phyloP scores from a whole-genome alignment of 2,329 filamentous ascomycete species.

The Huntiella moniliformis region DNA sequence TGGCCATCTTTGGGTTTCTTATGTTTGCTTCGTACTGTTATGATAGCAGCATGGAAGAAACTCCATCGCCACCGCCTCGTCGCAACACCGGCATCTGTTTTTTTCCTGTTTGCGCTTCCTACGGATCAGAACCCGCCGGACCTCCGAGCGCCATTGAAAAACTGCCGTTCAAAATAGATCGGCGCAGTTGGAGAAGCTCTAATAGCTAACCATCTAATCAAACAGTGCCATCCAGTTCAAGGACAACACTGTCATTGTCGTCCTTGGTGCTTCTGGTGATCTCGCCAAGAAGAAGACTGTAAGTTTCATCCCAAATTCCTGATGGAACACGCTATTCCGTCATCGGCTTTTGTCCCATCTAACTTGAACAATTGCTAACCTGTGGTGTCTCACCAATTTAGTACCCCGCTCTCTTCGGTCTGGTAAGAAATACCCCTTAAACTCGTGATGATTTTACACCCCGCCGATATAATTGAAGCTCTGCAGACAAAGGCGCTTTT shows the following conservation, averaged over 20 bases:
- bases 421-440: constrained; percentile 44
- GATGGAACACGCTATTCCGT: constrained; percentile 8
- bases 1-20: too few relatives aligned
- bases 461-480: neutral
- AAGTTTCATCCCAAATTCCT: constrained; percentile 18
- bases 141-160: too few relatives aligned
- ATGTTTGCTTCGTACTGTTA: too few relatives aligned
- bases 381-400: constrained; percentile 20
- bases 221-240: constrained; percentile 79
- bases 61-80: neutral
- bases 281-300: constrained; percentile 99
- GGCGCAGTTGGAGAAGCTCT: neutral
- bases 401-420: constrained; percentile 93
- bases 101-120: neutral
- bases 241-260: constrained; percentile 92
- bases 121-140: too few relatives aligned
- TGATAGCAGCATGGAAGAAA: neutral
- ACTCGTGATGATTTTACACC: neutral
- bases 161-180: too few relatives aligned
- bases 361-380: neutral
- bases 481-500: neutral
- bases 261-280: constrained; percentile 92
- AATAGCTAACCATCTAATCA: neutral
- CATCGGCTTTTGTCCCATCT: constrained; percentile 3
- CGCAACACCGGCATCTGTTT: neutral